Percentiles rank a stretch among this genome's conserved stretches.
Conservation (phyloP, 1,284 basidiomycete species). For the Heterobasidion parviporum region DNA sequence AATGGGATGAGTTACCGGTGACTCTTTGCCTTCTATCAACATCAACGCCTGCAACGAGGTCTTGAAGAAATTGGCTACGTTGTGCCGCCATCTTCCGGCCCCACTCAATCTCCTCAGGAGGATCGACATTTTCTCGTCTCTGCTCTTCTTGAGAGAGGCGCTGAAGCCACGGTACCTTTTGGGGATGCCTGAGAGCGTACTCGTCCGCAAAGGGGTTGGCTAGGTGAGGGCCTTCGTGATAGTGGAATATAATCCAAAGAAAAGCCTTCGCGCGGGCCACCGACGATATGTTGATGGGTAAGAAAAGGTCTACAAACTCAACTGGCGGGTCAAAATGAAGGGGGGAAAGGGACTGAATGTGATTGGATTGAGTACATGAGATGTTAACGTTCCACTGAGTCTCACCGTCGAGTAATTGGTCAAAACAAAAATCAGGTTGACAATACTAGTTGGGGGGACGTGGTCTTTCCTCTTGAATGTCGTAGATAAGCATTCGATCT, state of each 20-base stretch:
- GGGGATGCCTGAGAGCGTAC: constrained; percentile 25
- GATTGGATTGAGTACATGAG: background rate
- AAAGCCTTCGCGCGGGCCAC: constrained; percentile 66
- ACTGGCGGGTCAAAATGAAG: constrained; percentile 68
- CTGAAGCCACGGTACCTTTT: constrained; percentile 28
- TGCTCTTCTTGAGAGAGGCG: constrained; percentile 27
- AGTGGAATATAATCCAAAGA: constrained; percentile 44
- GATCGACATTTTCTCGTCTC: constrained; percentile 31
- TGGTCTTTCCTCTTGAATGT: constrained; percentile 41
- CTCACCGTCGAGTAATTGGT: constrained; percentile 61
- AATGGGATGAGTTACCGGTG: constrained; percentile 8
- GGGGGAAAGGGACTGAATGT: constrained; percentile 52
- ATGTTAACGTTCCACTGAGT: constrained; percentile 6
- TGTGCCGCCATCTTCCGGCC: constrained; percentile 29
- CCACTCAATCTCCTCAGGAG: constrained; percentile 32
- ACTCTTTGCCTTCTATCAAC: constrained; percentile 18
- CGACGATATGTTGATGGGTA: constrained; percentile 66
- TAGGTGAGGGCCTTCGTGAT: constrained; percentile 31
- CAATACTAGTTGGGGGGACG: constrained; percentile 70
- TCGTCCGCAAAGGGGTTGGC: constrained; percentile 38
- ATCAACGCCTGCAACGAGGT: constrained; percentile 30
- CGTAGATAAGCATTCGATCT: background rate
- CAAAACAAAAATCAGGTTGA: constrained; percentile 73
- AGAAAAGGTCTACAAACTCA: constrained; percentile 77
- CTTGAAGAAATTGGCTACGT: constrained; percentile 30